Evolutionary conservation across 768 basidiomycete genomes (phyloP), one percentile per base, ranked within the genome.

Genomic region (Pisolithus marmoratus): DNA sequence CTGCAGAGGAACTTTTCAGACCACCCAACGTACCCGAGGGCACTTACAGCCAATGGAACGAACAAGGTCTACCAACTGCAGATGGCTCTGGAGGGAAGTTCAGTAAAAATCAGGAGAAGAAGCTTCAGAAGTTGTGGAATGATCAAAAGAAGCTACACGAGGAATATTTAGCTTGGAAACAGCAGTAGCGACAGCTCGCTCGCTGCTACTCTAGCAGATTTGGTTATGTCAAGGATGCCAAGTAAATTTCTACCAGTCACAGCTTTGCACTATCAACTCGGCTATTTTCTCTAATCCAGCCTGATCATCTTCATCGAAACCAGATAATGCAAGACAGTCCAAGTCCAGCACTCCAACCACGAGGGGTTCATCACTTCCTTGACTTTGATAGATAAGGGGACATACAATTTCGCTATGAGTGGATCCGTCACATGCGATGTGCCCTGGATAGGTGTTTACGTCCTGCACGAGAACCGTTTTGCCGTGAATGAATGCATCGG

Each of bases 391-490:
- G 42, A 84, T 63, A 17, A 97, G 74, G 7, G 94, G 94, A 46
- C 87, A 72, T 22, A 96, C 94, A 46, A 97, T 82, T 66, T 98
- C 95, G 60, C 89, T 90, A 61, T 85, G 85, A 2, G 94, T 95
- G 49, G 85, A 83, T 20, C 84, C 89, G 58, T 97, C 94, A 62
- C 95, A 97, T 2, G 92, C 90, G 55, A 96, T 95, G 64, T 98
- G 95, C 0, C 94, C 93, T 1, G 90, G 90, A 63, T 93, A 93
- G 9, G 66, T 68, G 23, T 88, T 79, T 19, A 97, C 92, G 53
- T 94, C 79, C 19, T 74, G 70, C 1, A 96, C 90, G n/a, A 92
- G 60, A 5, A 90, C 49, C 0, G 85, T 80, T 56, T 72, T 62
- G 41, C 65, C 68, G 46, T 74, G 74, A 14, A 83, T 50, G 66